phyloP scores from a whole-genome alignment of 2,329 filamentous ascomycete species.

The Fonsecaea nubica region DNA sequence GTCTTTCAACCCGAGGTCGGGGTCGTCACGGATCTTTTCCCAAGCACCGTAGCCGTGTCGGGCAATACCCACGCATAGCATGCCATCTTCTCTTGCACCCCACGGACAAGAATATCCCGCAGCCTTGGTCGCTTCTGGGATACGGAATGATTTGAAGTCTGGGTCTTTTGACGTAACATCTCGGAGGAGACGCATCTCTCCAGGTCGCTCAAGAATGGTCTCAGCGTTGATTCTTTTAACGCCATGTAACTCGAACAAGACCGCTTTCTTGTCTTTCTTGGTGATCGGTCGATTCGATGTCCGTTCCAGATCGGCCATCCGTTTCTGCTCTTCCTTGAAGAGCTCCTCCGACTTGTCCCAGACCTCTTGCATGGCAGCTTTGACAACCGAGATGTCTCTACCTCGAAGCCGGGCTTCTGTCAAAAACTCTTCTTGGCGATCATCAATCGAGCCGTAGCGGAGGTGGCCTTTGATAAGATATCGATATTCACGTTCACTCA shows the following conservation, averaged over 20 bases:
- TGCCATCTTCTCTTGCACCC: slow-evolving; percentile 93
- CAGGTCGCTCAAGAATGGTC: slow-evolving; percentile 88
- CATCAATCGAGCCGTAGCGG: slow-evolving; percentile 86
- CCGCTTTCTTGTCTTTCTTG: slow-evolving; percentile 97
- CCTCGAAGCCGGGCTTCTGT: slow-evolving; percentile 83
- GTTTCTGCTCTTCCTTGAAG: slow-evolving; percentile 73
- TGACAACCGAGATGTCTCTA: slow-evolving; percentile 81
- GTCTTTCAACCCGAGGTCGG: slow-evolving; percentile 81
- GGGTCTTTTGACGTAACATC: slow-evolving; percentile 69
- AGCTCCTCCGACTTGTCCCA: slow-evolving; percentile 73
- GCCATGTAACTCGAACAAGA: slow-evolving; percentile 91
- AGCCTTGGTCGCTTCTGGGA: slow-evolving; percentile 89
- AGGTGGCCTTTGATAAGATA: slow-evolving; percentile 91
- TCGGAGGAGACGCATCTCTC: slow-evolving; percentile 83
- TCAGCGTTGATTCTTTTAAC: slow-evolving; percentile 96
- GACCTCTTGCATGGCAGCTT: slow-evolving; percentile 76
- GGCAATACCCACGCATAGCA: slow-evolving; percentile 93
- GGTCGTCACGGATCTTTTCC: slow-evolving; percentile 90
- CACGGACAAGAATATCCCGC: slow-evolving; percentile 91
- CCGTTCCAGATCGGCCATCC: slow-evolving; percentile 69
- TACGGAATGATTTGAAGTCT: slow-evolving; percentile 79
- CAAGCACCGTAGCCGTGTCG: slow-evolving; percentile 95
- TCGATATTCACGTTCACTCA: slow-evolving; percentile 90
- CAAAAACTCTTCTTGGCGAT: slow-evolving; percentile 85
- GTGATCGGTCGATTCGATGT: slow-evolving; percentile 79